Evolutionary conservation across 2,329 filamentous ascomycete species (phyloP).

Genomic region (Fusarium sp.): DNA sequence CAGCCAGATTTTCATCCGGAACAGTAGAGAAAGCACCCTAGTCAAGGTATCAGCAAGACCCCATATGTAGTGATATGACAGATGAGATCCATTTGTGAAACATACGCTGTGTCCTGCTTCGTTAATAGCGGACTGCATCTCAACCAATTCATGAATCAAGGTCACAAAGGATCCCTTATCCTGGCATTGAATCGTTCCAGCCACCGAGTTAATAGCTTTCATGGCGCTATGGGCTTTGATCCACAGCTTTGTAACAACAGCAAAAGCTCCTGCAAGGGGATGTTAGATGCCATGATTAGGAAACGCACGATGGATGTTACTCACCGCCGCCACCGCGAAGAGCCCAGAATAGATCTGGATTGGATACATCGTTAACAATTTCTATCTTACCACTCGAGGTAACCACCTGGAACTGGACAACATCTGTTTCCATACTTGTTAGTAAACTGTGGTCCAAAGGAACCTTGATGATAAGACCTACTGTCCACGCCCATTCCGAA

Average conservation of each 20-base stretch:
- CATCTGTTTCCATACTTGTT: background rate
- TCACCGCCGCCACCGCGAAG: background rate
- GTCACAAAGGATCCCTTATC: background rate
- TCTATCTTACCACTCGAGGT: background rate
- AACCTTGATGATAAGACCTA: background rate
- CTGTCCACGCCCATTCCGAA: constrained; percentile 1
- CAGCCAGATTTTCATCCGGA: background rate
- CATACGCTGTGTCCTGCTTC: background rate
- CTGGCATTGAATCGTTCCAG: background rate
- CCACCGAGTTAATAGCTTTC: background rate
- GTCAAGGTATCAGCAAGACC: background rate
- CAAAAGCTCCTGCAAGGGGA: background rate
- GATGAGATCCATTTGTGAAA: background rate
- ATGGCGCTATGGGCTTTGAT: background rate
- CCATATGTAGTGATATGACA: background rate
- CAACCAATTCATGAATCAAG: background rate
- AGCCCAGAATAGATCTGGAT: background rate
- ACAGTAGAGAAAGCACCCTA: background rate
- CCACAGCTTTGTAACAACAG: background rate
- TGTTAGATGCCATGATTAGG: background rate
- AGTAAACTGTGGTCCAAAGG: background rate
- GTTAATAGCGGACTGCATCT: background rate
- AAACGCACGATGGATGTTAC: background rate
- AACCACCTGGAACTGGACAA: background rate
- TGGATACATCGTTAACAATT: background rate